Evolutionary conservation across 306 rosid species (phyloP).

Genomic region (Gastrolobium bilobum): DNA sequence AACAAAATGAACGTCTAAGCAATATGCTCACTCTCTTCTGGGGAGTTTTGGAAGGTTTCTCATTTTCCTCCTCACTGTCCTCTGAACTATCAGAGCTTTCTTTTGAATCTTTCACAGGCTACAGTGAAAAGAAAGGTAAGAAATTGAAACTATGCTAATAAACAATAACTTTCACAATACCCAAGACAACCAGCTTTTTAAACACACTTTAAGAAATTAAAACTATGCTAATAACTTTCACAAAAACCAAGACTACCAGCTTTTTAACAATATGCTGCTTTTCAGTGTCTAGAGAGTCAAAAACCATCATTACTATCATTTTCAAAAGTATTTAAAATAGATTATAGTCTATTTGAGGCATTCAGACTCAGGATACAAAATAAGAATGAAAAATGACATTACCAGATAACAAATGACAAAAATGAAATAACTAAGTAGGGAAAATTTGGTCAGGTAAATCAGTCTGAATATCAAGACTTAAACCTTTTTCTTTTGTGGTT

Average conservation of each 20-base stretch:
- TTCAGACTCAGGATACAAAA: background rate
- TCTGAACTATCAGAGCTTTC: conserved; percentile 49
- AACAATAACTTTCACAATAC: background rate
- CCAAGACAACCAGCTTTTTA: background rate
- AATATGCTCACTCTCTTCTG: conserved; percentile 55
- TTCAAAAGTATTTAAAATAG: background rate
- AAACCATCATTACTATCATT: conserved; percentile 13
- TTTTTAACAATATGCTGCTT: background rate
- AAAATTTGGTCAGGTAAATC: background rate
- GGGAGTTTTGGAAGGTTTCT: conserved; percentile 58
- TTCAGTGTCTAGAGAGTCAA: background rate
- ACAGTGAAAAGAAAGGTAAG: background rate
- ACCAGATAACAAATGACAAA: background rate
- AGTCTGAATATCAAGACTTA: background rate
- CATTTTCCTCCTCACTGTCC: conserved; percentile 56
- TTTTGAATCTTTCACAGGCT: conserved; percentile 47
- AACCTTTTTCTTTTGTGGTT: conserved; percentile 58
- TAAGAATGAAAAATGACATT: background rate
- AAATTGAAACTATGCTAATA: background rate
- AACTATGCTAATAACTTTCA: background rate
- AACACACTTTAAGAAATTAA: background rate
- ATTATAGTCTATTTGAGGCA: background rate
- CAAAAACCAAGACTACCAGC: background rate
- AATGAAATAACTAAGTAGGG: background rate
- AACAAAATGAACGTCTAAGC: background rate